Percentiles rank a stretch among this genome's conserved stretches.
Evolutionary conservation across 352 stramenopile genomes (phyloP).

Genomic region (Phytophthora syringae): DNA sequence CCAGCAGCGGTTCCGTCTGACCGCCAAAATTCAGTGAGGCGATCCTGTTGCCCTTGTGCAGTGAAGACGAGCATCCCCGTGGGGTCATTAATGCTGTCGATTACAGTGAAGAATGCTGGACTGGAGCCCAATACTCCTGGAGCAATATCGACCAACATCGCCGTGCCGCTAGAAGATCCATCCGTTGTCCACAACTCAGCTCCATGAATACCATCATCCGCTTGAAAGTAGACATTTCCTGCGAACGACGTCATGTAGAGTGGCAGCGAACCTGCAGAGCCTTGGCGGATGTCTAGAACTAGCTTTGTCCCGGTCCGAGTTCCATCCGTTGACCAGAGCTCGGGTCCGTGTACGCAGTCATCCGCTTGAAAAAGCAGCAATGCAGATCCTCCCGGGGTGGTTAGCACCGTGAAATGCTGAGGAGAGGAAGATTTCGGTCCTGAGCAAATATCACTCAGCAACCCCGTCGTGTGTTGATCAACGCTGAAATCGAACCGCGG

Average conservation of each 20-base stretch:
- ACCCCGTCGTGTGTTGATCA: slow-evolving; percentile 34
- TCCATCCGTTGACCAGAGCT: slow-evolving; percentile 85
- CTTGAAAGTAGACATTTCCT: slow-evolving; percentile 73
- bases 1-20: slow-evolving; percentile 52
- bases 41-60: slow-evolving; percentile 42
- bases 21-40: slow-evolving; percentile 56
- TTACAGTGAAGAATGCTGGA: slow-evolving; percentile 54
- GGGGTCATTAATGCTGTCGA: slow-evolving; percentile 12
- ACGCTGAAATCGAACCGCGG: slow-evolving; percentile 33
- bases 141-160: slow-evolving; percentile 65
- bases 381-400: not conserved
- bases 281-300: slow-evolving; percentile 67
- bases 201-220: slow-evolving; percentile 79
- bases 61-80: slow-evolving; percentile 35
- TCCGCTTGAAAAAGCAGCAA: slow-evolving; percentile 85
- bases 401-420: slow-evolving; percentile 48
- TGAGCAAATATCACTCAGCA: slow-evolving; percentile 71
- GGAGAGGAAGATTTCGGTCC: slow-evolving; percentile 59
- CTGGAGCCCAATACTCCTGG: slow-evolving; percentile 41
- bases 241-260: slow-evolving; percentile 60
- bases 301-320: slow-evolving; percentile 52
- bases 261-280: slow-evolving; percentile 48
- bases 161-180: slow-evolving; percentile 53
- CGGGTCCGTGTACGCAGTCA: slow-evolving; percentile 78
- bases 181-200: slow-evolving; percentile 84